A percentile compares a stretch with the other conserved stretches of the same genome.
Conservation (phyloP, 1,139 yeast genomes). For the Geotrichum histeridarum region DNA sequence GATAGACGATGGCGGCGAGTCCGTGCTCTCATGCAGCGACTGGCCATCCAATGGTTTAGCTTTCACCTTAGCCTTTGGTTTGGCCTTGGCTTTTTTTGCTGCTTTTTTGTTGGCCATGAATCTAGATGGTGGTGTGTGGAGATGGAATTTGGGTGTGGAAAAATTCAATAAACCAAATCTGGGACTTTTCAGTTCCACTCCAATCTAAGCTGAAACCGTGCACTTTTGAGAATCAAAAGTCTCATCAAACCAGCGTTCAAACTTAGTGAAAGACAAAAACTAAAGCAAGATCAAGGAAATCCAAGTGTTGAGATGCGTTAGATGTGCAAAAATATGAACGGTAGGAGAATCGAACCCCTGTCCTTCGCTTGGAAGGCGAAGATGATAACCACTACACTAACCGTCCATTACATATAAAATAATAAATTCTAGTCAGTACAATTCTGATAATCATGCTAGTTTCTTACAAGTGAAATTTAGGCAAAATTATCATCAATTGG, state of each 20-base stretch:
- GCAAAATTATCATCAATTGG: too few relatives aligned
- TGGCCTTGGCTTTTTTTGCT: neutral
- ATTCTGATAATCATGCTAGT: too few relatives aligned
- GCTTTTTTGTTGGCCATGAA: too few relatives aligned
- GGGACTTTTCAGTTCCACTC: neutral
- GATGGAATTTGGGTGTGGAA: too few relatives aligned
- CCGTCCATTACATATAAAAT: neutral
- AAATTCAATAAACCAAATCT: too few relatives aligned
- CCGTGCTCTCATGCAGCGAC: too few relatives aligned
- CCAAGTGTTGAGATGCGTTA: neutral
- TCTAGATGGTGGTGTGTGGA: too few relatives aligned
- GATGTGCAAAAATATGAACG: neutral
- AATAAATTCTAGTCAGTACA: too few relatives aligned
- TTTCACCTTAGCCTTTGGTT: neutral
- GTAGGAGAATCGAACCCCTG: constrained; percentile 20
- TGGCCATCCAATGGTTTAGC: neutral
- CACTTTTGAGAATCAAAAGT: neutral
- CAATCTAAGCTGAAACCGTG: neutral
- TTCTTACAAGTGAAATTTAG: too few relatives aligned
- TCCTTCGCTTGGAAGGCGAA: constrained; percentile 18
- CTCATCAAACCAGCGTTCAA: neutral
- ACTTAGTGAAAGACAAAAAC: neutral
- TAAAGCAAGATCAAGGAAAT: neutral
- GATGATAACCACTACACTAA: constrained; percentile 8
- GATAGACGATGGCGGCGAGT: too few relatives aligned